These are phyloP conservation scores for Sonneratia caseolaris DNA, from an alignment of 345 rosid genomes.

Conservation along the genomic window DNA sequence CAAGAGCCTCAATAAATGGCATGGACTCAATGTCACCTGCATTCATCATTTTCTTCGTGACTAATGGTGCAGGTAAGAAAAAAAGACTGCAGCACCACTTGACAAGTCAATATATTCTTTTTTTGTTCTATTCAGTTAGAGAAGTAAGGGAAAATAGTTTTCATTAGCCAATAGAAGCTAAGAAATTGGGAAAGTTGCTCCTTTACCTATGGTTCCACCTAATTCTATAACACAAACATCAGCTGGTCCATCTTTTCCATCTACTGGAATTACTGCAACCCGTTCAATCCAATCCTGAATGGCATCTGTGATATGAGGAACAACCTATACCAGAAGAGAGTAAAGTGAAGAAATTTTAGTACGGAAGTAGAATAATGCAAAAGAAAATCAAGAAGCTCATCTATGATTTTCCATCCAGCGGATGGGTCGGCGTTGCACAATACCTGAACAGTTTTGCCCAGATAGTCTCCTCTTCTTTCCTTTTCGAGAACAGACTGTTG, in stretches of 20 bases:
- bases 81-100: not conserved
- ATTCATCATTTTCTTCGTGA: constrained; percentile 7
- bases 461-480: constrained; percentile 92
- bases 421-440: not conserved
- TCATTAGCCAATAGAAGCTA: not conserved
- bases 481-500: constrained; percentile 72
- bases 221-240: constrained; percentile 98
- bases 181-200: constrained; percentile 4
- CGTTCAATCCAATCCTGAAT: constrained; percentile 97
- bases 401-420: not conserved
- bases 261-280: constrained; percentile 76
- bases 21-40: constrained; percentile 97
- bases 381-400: not conserved
- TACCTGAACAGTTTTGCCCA: constrained; percentile 98
- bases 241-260: constrained; percentile 73
- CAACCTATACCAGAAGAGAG: constrained; percentile 48
- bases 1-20: constrained; percentile 96
- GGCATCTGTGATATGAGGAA: constrained; percentile 93
- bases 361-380: not conserved
- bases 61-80: not conserved
- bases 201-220: constrained; percentile 92
- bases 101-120: not conserved
- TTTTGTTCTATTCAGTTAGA: not conserved
- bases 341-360: not conserved
- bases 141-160: not conserved